Percentiles rank a stretch among this genome's conserved stretches.
Evolutionary conservation across 371 early-diverging fungal species (phyloP).

Genomic region (Circinella minor): DNA sequence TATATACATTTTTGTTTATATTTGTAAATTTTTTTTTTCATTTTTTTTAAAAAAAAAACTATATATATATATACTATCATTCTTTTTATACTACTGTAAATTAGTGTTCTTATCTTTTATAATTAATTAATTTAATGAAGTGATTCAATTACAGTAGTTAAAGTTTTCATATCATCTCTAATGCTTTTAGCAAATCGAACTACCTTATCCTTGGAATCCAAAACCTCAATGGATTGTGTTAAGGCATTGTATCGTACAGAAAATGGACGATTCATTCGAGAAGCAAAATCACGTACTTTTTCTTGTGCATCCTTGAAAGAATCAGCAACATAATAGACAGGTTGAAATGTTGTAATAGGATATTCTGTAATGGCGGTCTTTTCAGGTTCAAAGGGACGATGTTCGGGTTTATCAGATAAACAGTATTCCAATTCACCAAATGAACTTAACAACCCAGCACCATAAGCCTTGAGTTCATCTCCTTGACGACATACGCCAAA

Average conservation of each 20-base stretch:
- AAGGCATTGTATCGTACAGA: slow-evolving; percentile 91
- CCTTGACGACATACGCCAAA: slow-evolving; percentile 93
- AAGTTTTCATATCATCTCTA: slow-evolving; percentile 72
- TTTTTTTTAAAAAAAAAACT: too few relatives aligned
- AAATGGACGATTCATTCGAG: slow-evolving; percentile 82
- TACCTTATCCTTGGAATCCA: slow-evolving; percentile 85
- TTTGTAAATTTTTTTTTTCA: too few relatives aligned
- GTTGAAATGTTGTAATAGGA: slow-evolving; percentile 95
- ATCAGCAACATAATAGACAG: slow-evolving; percentile 94
- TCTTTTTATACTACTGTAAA: too few relatives aligned
- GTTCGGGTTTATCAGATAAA: slow-evolving; percentile 81
- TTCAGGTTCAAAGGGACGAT: slow-evolving; percentile 84
- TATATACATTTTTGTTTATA: not conserved
- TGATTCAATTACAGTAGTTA: slow-evolving; percentile 70
- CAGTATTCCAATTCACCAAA: slow-evolving; percentile 95
- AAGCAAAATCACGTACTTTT: slow-evolving; percentile 88
- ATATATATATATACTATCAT: too few relatives aligned
- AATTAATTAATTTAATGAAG: not conserved
- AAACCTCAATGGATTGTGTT: slow-evolving; percentile 89
- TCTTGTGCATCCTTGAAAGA: slow-evolving; percentile 93
- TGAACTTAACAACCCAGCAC: slow-evolving; percentile 94
- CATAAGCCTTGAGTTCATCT: slow-evolving; percentile 85
- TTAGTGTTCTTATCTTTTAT: too few relatives aligned
- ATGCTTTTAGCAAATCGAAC: slow-evolving; percentile 78
- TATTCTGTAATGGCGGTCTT: slow-evolving; percentile 83